Evolutionary conservation across 352 stramenopile genomes (phyloP).

Genomic region (Pythium aphanidermatum): DNA sequence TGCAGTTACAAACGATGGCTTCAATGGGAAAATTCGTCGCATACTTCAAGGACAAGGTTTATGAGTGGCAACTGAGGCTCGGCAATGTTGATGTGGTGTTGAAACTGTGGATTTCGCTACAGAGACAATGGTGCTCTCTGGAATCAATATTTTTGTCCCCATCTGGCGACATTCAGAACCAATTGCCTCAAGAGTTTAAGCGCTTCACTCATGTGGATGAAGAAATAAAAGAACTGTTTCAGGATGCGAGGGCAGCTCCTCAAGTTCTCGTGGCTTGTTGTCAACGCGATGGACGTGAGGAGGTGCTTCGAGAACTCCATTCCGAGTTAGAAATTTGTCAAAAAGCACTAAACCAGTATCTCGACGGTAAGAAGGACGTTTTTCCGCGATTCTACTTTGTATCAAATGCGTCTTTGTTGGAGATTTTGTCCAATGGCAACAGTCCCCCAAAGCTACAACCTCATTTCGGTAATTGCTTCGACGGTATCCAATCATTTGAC

Average conservation of each 20-base stretch:
- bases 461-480: conserved; percentile 89
- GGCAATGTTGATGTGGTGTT: conserved; percentile 91
- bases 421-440: conserved; percentile 95
- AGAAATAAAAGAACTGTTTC: conserved; percentile 77
- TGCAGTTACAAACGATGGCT: conserved; percentile 95
- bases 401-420: conserved; percentile 90
- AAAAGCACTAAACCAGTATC: conserved; percentile 94
- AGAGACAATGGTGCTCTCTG: conserved; percentile 90
- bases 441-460: conserved; percentile 76
- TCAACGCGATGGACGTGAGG: conserved; percentile 72
- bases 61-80: conserved; percentile 90
- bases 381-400: conserved; percentile 97
- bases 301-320: conserved; percentile 75
- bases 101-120: conserved; percentile 90
- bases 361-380: conserved; percentile 96
- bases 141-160: conserved; percentile 94
- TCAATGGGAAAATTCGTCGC: conserved; percentile 95
- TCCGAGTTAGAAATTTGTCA: conserved; percentile 93
- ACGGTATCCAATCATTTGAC: conserved; percentile 81
- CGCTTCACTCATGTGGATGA: conserved; percentile 85
- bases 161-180: conserved; percentile 88
- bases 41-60: conserved; percentile 94
- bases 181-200: conserved; percentile 90
- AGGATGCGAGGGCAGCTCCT: conserved; percentile 54
- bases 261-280: conserved; percentile 69